Conservation (phyloP, 345 rosid species). For the Clarkia xantiana region DNA sequence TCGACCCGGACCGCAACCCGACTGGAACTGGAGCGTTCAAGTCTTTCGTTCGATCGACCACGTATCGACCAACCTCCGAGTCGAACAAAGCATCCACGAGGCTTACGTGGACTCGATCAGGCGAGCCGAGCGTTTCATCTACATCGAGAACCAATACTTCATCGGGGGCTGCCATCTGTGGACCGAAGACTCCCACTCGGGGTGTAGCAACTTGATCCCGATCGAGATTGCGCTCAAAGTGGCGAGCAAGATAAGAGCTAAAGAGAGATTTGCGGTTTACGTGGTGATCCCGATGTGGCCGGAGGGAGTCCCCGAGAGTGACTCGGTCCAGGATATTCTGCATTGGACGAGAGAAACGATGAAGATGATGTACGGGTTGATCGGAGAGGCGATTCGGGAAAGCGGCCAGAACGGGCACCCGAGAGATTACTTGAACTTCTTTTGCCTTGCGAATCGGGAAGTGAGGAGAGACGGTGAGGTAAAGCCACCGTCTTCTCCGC, state of each 20-base stretch:
- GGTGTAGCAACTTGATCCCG: conserved; percentile 75
- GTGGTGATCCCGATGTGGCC: conserved; percentile 96
- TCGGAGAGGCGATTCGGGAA: conserved; percentile 56
- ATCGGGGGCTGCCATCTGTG: conserved; percentile 73
- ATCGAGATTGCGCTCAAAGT: conserved; percentile 67
- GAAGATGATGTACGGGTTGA: conserved; percentile 66
- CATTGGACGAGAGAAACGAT: conserved; percentile 86
- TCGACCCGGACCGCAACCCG: conserved; percentile 13
- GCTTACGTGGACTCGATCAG: conserved; percentile 67
- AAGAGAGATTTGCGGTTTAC: conserved; percentile 62
- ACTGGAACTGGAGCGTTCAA: conserved; percentile 60
- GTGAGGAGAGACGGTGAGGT: conserved; percentile 35
- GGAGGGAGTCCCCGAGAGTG: conserved; percentile 73
- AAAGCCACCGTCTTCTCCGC: conserved; percentile 41
- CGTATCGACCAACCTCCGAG: conserved; percentile 30
- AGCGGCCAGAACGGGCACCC: conserved; percentile 39
- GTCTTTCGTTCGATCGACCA: conserved; percentile 68
- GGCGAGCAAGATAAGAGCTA: conserved; percentile 39
- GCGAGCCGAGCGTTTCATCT: conserved; percentile 59
- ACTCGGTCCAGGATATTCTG: conserved; percentile 68
- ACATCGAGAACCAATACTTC: conserved; percentile 84
- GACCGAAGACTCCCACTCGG: conserved; percentile 45
- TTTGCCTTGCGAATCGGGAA: conserved; percentile 87
- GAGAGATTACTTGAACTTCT: conserved; percentile 68
- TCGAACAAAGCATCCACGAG: conserved; percentile 68